Conservation (phyloP, 257 asterid species). For the Fraxinus americana region DNA sequence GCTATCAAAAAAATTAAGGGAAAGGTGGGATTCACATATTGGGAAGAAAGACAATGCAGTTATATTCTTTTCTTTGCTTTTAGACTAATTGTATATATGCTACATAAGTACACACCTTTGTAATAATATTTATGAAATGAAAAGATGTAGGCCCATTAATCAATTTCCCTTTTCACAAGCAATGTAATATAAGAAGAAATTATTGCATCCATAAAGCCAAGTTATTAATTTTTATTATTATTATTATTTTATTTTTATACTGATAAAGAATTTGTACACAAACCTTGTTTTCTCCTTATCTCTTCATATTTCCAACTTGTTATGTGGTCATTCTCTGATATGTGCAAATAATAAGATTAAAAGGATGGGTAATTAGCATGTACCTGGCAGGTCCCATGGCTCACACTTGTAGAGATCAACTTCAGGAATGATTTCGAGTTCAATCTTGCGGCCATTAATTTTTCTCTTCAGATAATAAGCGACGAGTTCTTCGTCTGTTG, state of each 20-base stretch:
- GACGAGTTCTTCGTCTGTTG: slow-evolving; percentile 33
- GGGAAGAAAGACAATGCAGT: neutral
- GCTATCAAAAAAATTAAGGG: neutral
- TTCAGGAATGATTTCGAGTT: slow-evolving; percentile 25
- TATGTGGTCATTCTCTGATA: too few species aligned
- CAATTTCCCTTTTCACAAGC: slow-evolving; percentile 16
- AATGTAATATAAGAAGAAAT: neutral
- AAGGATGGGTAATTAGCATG: neutral
- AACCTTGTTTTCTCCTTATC: neutral
- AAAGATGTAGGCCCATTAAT: slow-evolving; percentile 20
- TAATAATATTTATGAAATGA: neutral
- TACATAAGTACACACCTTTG: slow-evolving; percentile 18
- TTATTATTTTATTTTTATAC: too few species aligned
- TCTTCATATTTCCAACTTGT: neutral
- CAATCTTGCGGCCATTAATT: slow-evolving; percentile 22
- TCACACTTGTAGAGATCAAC: slow-evolving; percentile 34
- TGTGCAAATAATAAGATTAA: neutral
- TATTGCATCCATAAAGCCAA: neutral
- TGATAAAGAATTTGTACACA: neutral
- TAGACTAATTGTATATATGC: neutral
- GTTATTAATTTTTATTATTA: neutral
- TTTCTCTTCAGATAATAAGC: slow-evolving; percentile 27
- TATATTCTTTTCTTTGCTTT: slow-evolving; percentile 1
- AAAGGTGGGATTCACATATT: neutral
- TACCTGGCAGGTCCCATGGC: slow-evolving; percentile 36